phyloP scores from a whole-genome alignment of 169 alveolate species.

The Plasmodium knowlesi region DNA sequence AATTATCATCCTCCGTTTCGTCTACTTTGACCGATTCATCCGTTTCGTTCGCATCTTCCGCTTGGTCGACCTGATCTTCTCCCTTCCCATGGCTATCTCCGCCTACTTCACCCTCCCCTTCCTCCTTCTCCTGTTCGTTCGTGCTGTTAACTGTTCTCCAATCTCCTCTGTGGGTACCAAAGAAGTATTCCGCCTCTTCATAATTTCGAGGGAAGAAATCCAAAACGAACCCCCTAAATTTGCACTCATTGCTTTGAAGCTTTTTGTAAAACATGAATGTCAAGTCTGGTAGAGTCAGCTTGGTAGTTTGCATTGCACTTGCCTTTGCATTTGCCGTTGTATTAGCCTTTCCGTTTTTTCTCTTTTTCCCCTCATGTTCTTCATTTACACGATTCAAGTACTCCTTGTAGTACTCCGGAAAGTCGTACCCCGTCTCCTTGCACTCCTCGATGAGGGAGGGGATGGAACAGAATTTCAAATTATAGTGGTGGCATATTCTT shows the following conservation, averaged over 20 bases:
- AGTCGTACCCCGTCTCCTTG: constrained; percentile 11
- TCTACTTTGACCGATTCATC: not conserved
- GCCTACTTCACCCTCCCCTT: not conserved
- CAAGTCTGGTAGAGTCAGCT: constrained; percentile 20
- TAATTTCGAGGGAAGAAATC: constrained; percentile 57
- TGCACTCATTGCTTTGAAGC: constrained; percentile 38
- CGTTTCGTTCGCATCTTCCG: not conserved
- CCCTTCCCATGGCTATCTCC: not conserved
- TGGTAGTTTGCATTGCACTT: not conserved
- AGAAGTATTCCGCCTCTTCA: constrained; percentile 51
- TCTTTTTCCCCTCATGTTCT: not conserved
- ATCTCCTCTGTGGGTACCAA: not conserved
- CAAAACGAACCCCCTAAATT: constrained; percentile 56
- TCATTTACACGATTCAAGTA: not conserved
- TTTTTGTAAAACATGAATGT: constrained; percentile 20
- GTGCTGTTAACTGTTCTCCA: not conserved
- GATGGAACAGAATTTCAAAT: constrained; percentile 36
- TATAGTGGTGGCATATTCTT: constrained; percentile 45
- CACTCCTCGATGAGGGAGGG: constrained; percentile 15
- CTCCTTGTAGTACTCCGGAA: constrained; percentile 38
- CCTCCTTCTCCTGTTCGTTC: not conserved
- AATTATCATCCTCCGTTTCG: not conserved
- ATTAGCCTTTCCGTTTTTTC: not conserved
- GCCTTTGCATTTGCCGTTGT: not conserved
- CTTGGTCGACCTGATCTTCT: not conserved